Conservation (phyloP, 208 protist species). For the Trypanosomatidae sp. region DNA sequence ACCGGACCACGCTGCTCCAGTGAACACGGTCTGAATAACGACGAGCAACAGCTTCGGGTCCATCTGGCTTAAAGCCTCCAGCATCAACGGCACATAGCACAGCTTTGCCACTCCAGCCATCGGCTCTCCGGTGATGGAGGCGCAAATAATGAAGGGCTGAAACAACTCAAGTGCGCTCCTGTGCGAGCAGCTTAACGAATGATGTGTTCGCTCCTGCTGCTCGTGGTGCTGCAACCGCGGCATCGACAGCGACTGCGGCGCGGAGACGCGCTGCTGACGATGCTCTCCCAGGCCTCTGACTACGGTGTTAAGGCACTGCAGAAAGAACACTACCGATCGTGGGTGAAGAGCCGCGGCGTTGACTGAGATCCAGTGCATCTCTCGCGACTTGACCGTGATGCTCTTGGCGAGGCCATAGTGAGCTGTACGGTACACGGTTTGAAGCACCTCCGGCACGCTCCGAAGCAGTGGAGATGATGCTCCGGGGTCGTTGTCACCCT, state of each 20-base stretch:
- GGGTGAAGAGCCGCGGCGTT: constrained; percentile 5
- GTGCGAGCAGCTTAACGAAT: not conserved
- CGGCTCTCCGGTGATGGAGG: not conserved
- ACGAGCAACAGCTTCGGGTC: constrained; percentile 12
- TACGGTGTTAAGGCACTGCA: constrained; percentile 3
- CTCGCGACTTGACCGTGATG: not conserved
- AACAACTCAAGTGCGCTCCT: constrained; percentile 5
- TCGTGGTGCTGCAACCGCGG: not conserved
- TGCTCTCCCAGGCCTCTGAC: not conserved
- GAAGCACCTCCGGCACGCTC: constrained; percentile 3
- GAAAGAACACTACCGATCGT: not conserved
- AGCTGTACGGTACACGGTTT: constrained; percentile 1
- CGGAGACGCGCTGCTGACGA: not conserved
- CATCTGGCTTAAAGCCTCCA: constrained; percentile 14
- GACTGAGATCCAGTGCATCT: constrained; percentile 1
- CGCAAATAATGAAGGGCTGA: constrained; percentile 11
- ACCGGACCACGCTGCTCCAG: not conserved
- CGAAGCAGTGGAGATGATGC: not conserved
- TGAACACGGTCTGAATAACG: constrained; percentile 7
- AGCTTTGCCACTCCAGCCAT: not conserved
- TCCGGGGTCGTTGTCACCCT: not conserved
- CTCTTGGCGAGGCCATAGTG: not conserved
- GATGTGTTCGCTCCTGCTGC: not conserved
- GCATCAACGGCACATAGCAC: constrained; percentile 4
- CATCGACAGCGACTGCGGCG: not conserved